Conservation (phyloP, 1,139 yeast species). For the Kluyveromyces marxianus region DNA sequence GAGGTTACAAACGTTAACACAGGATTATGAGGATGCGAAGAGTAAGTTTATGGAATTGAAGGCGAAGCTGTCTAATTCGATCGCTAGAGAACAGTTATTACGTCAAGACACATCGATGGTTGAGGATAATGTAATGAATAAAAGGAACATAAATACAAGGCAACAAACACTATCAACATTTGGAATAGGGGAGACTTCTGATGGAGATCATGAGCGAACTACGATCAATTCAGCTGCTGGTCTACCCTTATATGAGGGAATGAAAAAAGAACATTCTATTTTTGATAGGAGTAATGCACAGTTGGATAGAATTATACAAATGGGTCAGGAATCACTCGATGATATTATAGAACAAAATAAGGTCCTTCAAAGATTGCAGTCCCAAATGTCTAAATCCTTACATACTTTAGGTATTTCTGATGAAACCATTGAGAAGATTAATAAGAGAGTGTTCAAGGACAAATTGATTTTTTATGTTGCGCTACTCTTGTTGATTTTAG, state of each 20-base stretch:
- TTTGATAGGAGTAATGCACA: slow-evolving; percentile 70
- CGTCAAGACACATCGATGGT: slow-evolving; percentile 17
- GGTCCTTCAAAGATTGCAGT: slow-evolving; percentile 55
- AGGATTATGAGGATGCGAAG: slow-evolving; percentile 50
- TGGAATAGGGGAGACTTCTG: neutral
- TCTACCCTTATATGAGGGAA: slow-evolving; percentile 53
- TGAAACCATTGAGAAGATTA: slow-evolving; percentile 75
- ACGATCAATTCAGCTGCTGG: slow-evolving; percentile 18
- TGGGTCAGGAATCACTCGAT: slow-evolving; percentile 81
- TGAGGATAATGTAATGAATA: slow-evolving; percentile 20
- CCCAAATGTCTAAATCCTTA: slow-evolving; percentile 59
- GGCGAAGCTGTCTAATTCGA: slow-evolving; percentile 51
- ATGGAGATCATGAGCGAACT: slow-evolving; percentile 3
- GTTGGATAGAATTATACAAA: slow-evolving; percentile 80
- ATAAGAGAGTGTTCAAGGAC: slow-evolving; percentile 81
- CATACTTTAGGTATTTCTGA: slow-evolving; percentile 80
- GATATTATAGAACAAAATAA: slow-evolving; percentile 84
- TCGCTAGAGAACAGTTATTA: slow-evolving; percentile 18
- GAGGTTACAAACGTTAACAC: slow-evolving; percentile 53
- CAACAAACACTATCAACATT: neutral
- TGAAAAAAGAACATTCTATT: slow-evolving; percentile 58
- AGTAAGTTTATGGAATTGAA: slow-evolving; percentile 58
- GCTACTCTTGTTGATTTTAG: slow-evolving; percentile 50
- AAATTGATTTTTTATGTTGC: slow-evolving; percentile 83
- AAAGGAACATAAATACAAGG: slow-evolving; percentile 16